Percentiles rank a stretch among this genome's conserved stretches.
Evolutionary conservation across 73 alveolate species (phyloP).

Genomic region (Chromera velia): DNA sequence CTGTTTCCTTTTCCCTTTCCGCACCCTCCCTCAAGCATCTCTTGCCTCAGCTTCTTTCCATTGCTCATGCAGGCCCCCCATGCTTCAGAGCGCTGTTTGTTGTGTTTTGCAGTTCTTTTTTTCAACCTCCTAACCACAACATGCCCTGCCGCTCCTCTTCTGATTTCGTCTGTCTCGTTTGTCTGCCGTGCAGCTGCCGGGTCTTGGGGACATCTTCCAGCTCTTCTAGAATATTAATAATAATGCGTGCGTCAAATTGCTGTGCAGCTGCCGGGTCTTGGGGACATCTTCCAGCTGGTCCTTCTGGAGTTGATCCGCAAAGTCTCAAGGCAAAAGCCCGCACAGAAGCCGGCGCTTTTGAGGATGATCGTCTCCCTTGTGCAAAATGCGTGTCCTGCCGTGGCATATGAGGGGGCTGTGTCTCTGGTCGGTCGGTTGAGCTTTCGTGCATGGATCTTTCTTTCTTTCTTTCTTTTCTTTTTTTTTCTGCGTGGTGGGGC

Average conservation of each 20-base stretch:
- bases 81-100: neutral
- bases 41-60: neutral
- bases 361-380: conserved; percentile 48
- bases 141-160: too few species aligned
- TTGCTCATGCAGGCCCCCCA: neutral
- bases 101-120: neutral
- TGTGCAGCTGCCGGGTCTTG: conserved; percentile 49
- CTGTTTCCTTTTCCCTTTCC: too few species aligned
- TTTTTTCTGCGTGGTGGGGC: too few species aligned
- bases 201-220: conserved; percentile 71
- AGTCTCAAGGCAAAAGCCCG: conserved; percentile 16
- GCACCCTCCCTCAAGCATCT: too few species aligned
- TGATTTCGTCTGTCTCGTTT: too few species aligned
- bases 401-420: conserved; percentile 52
- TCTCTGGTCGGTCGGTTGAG: too few species aligned
- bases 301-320: conserved; percentile 68
- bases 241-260: too few species aligned
- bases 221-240: too few species aligned
- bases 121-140: too few species aligned
- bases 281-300: conserved; percentile 67
- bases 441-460: too few species aligned
- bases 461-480: too few species aligned
- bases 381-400: conserved; percentile 44
- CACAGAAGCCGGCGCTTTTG: conserved; percentile 46
- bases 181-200: conserved; percentile 20